These are phyloP conservation scores for Fusarium nelsonii DNA, from an alignment of 2,329 filamentous ascomycete genomes.

Conservation along the genomic window DNA sequence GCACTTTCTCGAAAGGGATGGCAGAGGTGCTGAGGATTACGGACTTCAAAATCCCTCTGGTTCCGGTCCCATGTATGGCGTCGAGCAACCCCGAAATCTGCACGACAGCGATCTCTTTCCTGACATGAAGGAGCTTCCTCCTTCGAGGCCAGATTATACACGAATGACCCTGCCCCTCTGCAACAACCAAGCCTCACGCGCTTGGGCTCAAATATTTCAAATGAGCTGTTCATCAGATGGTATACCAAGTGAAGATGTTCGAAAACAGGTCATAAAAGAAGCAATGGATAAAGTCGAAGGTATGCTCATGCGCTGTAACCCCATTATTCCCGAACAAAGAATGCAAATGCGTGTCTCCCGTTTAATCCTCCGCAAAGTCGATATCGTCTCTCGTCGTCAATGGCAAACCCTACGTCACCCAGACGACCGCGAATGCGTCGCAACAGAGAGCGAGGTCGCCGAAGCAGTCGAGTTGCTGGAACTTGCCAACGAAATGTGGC, in stretches of 20 bases:
- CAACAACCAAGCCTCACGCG: conserved; percentile 61
- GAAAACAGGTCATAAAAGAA: conserved; percentile 54
- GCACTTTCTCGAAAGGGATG: conserved; percentile 63
- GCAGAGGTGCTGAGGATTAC: conserved; percentile 67
- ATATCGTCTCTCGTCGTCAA: conserved; percentile 64
- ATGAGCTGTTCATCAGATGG: conserved; percentile 32
- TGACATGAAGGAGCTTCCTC: conserved; percentile 60
- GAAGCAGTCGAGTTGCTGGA: conserved; percentile 54
- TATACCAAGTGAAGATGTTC: conserved; percentile 48
- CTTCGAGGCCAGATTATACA: conserved; percentile 65
- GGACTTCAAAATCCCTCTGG: conserved; percentile 52
- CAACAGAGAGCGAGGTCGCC: conserved; percentile 51
- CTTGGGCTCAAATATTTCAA: conserved; percentile 42
- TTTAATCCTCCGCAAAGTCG: conserved; percentile 52
- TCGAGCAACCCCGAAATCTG: conserved; percentile 67
- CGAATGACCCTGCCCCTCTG: conserved; percentile 69
- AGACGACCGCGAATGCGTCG: conserved; percentile 32
- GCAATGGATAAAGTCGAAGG: conserved; percentile 1
- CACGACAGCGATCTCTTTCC: conserved; percentile 66
- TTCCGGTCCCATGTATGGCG: conserved; percentile 50
- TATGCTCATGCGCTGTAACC: conserved; percentile 59
- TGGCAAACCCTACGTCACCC: conserved; percentile 47
- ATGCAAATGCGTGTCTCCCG: conserved; percentile 48
- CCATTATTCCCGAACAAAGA: conserved; percentile 61
- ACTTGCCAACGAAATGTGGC: conserved; percentile 45